These are phyloP conservation scores for Pharus latifolius DNA, from an alignment of 176 grass and related monocot species.

Conservation along the genomic window DNA sequence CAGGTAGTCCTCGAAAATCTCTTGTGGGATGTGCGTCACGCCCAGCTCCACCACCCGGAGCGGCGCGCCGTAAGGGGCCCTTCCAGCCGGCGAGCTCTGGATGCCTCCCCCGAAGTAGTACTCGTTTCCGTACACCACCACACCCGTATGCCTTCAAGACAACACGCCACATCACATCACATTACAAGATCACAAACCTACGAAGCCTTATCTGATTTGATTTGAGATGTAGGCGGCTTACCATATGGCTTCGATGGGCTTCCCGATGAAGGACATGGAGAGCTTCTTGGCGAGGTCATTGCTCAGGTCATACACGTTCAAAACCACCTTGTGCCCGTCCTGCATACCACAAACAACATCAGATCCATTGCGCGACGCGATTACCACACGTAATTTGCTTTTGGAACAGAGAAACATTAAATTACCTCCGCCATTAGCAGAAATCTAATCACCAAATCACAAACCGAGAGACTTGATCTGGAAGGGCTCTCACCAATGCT, in stretches of 20 bases:
- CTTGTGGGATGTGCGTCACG: conserved; percentile 58
- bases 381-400: too few species aligned
- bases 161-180: too few species aligned
- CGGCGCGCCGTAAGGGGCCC: conserved; percentile 63
- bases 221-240: too few species aligned
- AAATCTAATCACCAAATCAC: too few species aligned
- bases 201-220: too few species aligned
- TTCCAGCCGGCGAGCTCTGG: conserved; percentile 44
- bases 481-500: too few species aligned
- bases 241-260: conserved; percentile 86
- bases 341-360: conserved; percentile 24
- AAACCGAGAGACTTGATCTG: too few species aligned
- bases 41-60: conserved; percentile 45
- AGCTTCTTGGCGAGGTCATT: conserved; percentile 80
- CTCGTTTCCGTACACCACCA: conserved; percentile 71
- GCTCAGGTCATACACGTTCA: conserved; percentile 92
- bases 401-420: too few species aligned
- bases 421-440: conserved; percentile 44
- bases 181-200: too few species aligned
- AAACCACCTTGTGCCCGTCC: conserved; percentile 70
- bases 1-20: conserved; percentile 78
- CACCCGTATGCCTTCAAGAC: conserved; percentile 69
- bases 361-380: too few species aligned
- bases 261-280: conserved; percentile 76
- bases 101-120: conserved; percentile 85